Evolutionary conservation across 305 asterid species (phyloP), one percentile per base, ranked within the genome.

Genomic region (Euphrasia arctica): DNA sequence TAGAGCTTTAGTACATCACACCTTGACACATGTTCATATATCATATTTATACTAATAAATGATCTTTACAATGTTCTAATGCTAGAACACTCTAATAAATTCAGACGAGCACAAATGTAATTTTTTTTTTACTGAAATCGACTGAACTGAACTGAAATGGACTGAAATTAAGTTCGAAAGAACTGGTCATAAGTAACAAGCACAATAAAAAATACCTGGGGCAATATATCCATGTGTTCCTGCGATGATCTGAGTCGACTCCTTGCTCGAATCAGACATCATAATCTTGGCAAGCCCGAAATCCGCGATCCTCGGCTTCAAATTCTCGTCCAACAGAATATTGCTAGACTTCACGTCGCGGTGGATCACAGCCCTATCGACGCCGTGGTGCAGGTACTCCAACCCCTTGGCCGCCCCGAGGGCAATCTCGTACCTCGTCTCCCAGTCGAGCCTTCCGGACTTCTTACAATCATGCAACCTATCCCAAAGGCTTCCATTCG

Each of bases 141-240:
- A 18, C 22, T 18, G 22, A 18, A 18, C 22, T 18, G 22, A 18
- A 18, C 22, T 18, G 22, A 18, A 18, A 18, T 18, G 22, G 22
- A 18, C 22, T 18, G 22, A 18, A 18, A 18, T 18, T 18, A 18
- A 18, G 22, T 25, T 12, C 54, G 2, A 12, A 48, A 2, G 1
- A 49, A 49, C 54, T 4, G 5, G 29, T 14, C 15, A 13, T 4
- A 18, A n/a, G 6, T 50, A 13, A 50, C 55, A 4, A 4, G 5
- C 9, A 14, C 13, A 54, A 22, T 22, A 22, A 6, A 25, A 47
- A 60, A 28, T 73, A 90, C 97, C 97, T 3, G 98, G 98, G 63
- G 98, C 98, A 42, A 92, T 92, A 36, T 92, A 92, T 18, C 98
- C 98, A 63, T 79, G 89, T 4, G 98, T 92, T 41, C 97, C 97